Evolutionary conservation across 768 basidiomycete genomes (phyloP).

Genomic region (Holtermannia corniformis): DNA sequence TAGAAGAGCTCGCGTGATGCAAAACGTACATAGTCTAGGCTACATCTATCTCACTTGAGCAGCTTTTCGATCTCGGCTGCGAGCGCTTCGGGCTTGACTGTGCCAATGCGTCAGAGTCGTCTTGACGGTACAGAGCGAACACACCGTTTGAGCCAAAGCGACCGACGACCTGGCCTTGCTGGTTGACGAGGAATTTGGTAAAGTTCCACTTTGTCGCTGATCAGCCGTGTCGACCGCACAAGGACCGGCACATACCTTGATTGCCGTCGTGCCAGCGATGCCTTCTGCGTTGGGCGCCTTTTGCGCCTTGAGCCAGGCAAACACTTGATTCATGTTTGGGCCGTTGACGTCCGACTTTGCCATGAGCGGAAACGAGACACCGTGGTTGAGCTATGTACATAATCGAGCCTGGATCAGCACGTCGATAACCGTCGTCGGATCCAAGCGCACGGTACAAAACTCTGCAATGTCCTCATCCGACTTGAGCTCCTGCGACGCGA

Average conservation of each 20-base stretch:
- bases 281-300: constrained; percentile 45
- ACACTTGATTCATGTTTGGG: constrained; percentile 66
- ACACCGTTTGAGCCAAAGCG: constrained; percentile 13
- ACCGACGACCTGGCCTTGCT: constrained; percentile 48
- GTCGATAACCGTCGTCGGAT: neutral
- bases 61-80: constrained; percentile 30
- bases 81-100: constrained; percentile 25
- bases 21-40: neutral
- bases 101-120: neutral
- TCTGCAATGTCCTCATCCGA: constrained; percentile 58
- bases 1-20: neutral
- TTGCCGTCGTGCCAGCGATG: constrained; percentile 29
- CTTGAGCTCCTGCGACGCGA: constrained; percentile 78
- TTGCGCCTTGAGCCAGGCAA: constrained; percentile 71
- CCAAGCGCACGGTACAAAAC: constrained; percentile 31
- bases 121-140: no score
- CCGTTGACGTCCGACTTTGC: constrained; percentile 86
- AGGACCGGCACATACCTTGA: constrained; percentile 28
- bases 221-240: neutral
- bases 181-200: constrained; percentile 60
- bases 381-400: constrained; percentile 57
- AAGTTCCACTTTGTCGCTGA: constrained; percentile 28
- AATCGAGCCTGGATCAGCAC: neutral
- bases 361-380: constrained; percentile 82
- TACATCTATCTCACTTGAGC: constrained; percentile 6